phyloP scores from a whole-genome alignment of 805 yeast genomes.

The Debaryomyces maramus region DNA sequence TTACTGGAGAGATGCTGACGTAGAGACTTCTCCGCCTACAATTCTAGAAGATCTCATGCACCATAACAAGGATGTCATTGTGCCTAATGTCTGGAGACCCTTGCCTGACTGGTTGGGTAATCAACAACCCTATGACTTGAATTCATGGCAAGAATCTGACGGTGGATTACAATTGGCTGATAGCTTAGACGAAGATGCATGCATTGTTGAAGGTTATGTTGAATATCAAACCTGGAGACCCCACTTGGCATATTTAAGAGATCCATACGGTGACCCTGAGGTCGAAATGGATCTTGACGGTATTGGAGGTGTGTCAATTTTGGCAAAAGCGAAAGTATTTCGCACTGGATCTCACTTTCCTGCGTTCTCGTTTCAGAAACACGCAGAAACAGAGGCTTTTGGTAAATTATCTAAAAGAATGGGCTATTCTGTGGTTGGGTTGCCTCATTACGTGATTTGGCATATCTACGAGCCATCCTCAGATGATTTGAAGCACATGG shows the following conservation, averaged over 20 bases:
- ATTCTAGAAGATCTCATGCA: conserved; percentile 90
- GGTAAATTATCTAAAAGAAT: conserved; percentile 84
- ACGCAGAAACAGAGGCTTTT: conserved; percentile 97
- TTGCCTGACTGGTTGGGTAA: conserved; percentile 82
- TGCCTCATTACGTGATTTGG: conserved; percentile 96
- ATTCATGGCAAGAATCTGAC: conserved; percentile 84
- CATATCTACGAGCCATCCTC: conserved; percentile 94
- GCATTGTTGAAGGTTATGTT: conserved; percentile 95
- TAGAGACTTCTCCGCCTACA: conserved; percentile 84
- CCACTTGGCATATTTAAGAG: conserved; percentile 90
- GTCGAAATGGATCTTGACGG: conserved; percentile 94
- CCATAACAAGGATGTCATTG: conserved; percentile 87
- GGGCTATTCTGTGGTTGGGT: conserved; percentile 84
- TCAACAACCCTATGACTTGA: conserved; percentile 82
- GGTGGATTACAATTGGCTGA: conserved; percentile 80
- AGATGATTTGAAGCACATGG: conserved; percentile 83
- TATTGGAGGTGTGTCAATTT: conserved; percentile 94
- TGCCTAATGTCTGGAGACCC: conserved; percentile 93
- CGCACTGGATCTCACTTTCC: conserved; percentile 92
- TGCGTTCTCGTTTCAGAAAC: conserved; percentile 92
- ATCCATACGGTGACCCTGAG: conserved; percentile 92
- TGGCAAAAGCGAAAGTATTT: conserved; percentile 85
- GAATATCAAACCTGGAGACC: conserved; percentile 99
- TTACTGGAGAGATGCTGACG: conserved; percentile 97
- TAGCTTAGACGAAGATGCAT: conserved; percentile 84